Conservation (phyloP, 768 basidiomycete genomes). For the Phaffia australis region DNA sequence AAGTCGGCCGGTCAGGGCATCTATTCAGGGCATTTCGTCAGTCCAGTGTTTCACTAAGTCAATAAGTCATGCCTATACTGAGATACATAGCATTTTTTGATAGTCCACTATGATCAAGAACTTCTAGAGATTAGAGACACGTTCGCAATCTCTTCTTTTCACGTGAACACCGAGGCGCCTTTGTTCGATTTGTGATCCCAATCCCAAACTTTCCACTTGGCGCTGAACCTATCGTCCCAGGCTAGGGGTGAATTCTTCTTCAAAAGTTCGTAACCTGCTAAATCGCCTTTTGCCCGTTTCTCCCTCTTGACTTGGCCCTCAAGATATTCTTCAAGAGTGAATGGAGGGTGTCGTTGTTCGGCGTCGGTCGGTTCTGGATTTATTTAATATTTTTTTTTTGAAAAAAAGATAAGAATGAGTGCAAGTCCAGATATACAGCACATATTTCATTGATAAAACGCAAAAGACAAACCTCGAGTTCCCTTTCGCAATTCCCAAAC, state of each 20-base stretch:
- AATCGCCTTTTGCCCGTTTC: slow-evolving; percentile 13
- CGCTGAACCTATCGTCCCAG: slow-evolving; percentile 12
- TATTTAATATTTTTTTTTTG: neutral
- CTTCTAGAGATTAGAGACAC: no score
- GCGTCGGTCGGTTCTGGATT: slow-evolving; percentile 17
- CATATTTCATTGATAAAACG: neutral
- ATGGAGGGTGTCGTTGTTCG: slow-evolving; percentile 15
- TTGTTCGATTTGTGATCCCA: slow-evolving; percentile 4
- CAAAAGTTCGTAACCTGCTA: slow-evolving; percentile 16
- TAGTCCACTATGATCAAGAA: no score
- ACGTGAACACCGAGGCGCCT: no score
- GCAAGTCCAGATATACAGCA: neutral
- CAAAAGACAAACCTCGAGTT: slow-evolving; percentile 11
- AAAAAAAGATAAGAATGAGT: neutral
- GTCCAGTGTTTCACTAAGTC: no score
- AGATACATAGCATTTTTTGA: no score
- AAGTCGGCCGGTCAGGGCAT: no score
- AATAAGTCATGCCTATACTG: no score
- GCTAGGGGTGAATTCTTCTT: slow-evolving; percentile 9
- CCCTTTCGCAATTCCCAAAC: slow-evolving; percentile 22
- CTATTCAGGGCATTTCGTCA: no score
- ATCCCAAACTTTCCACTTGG: slow-evolving; percentile 6
- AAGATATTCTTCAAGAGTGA: slow-evolving; percentile 11
- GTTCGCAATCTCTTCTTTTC: no score
- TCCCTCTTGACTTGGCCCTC: slow-evolving; percentile 23